phyloP scores from a whole-genome alignment of 2,329 filamentous ascomycete genomes.

The Cercospora sp. region DNA sequence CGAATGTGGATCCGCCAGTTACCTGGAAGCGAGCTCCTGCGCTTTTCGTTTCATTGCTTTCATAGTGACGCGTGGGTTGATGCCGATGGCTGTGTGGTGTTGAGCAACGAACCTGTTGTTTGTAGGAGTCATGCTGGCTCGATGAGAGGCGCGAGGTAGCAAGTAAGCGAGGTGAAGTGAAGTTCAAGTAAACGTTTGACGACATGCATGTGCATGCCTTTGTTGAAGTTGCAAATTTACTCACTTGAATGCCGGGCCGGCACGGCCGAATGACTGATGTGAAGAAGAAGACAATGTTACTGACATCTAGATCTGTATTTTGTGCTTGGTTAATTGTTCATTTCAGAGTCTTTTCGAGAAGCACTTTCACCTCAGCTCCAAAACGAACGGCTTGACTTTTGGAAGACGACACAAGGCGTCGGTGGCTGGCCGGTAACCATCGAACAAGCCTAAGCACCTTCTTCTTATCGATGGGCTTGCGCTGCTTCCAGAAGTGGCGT shows the following conservation, averaged over 20 bases:
- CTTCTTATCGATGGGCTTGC: neutral
- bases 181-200: too few species aligned
- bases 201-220: too few species aligned
- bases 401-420: neutral
- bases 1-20: neutral
- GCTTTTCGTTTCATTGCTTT: neutral
- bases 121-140: too few species aligned
- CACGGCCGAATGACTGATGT: too few species aligned
- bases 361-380: neutral
- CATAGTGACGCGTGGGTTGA: neutral
- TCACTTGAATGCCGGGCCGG: too few species aligned
- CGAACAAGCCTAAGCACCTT: neutral
- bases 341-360: neutral
- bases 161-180: too few species aligned
- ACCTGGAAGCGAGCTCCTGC: neutral
- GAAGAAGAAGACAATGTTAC: too few species aligned
- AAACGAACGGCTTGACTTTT: neutral
- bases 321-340: too few species aligned
- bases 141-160: too few species aligned
- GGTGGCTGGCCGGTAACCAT: neutral
- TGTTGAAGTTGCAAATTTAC: too few species aligned
- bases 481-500: neutral
- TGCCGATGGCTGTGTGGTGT: neutral
- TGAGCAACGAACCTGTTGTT: too few species aligned
- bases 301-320: too few species aligned